Percentiles rank a stretch among this genome's conserved stretches.
Conservation (phyloP, 148 eudicot species). For the Persicaria maculosa region DNA sequence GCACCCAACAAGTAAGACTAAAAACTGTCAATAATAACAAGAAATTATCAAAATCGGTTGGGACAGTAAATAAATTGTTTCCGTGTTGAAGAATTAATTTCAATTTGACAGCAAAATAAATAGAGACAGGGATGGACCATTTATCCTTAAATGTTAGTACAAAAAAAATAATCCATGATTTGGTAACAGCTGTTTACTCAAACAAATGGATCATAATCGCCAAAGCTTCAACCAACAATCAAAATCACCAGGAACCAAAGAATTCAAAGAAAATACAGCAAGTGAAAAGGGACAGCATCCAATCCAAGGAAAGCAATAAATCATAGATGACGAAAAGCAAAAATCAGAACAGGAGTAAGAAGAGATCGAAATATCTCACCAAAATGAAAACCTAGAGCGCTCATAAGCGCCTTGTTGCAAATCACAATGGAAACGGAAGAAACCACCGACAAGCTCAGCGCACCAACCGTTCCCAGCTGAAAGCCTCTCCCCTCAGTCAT, state of each 20-base stretch:
- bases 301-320: neutral
- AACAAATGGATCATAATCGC: neutral
- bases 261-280: too few relatives aligned
- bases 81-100: neutral
- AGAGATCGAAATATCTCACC: slow-evolving; percentile 20
- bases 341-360: neutral
- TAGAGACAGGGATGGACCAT: neutral
- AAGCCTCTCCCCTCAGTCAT: slow-evolving; percentile 30
- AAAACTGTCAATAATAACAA: neutral
- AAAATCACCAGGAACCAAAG: too few relatives aligned
- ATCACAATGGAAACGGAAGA: slow-evolving; percentile 39
- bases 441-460: slow-evolving; percentile 34
- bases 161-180: neutral
- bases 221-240: neutral
- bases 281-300: too few relatives aligned
- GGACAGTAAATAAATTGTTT: neutral
- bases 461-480: slow-evolving; percentile 35
- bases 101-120: neutral
- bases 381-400: slow-evolving; percentile 35
- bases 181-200: neutral
- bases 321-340: neutral
- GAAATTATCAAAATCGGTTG: neutral
- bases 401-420: slow-evolving; percentile 41
- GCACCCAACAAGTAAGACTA: neutral
- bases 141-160: neutral